These are phyloP conservation scores for Trametes versicolor DNA, from an alignment of 1,284 basidiomycete species.

Conservation along the genomic window DNA sequence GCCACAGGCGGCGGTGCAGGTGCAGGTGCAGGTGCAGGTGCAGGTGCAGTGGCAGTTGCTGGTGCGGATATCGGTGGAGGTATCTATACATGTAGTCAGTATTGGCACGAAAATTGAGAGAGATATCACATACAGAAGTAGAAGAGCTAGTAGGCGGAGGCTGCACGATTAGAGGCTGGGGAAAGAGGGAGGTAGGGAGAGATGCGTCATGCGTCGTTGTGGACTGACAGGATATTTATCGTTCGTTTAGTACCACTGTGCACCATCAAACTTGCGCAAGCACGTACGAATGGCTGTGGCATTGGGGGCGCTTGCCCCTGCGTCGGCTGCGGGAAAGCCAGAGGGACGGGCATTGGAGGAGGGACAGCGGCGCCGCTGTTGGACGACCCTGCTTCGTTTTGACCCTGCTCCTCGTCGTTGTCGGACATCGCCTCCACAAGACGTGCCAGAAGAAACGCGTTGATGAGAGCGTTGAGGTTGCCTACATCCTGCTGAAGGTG, in stretches of 20 bases:
- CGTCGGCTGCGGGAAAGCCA: not conserved
- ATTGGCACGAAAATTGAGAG: too few species aligned
- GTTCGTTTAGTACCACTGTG: not conserved
- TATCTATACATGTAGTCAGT: not conserved
- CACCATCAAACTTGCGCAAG: too few species aligned
- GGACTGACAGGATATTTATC: not conserved
- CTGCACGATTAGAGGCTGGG: not conserved
- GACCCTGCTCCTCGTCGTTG: not conserved
- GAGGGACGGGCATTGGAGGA: slow-evolving; percentile 6
- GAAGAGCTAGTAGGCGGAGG: not conserved
- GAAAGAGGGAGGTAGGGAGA: not conserved
- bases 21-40: not conserved
- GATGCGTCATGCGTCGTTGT: not conserved
- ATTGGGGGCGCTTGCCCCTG: not conserved
- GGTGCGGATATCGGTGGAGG: not conserved
- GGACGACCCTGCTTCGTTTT: not conserved
- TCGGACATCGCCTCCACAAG: not conserved
- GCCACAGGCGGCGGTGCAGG: slow-evolving; percentile 1
- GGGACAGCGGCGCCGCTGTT: not conserved
- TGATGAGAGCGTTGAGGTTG: not conserved
- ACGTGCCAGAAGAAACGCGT: not conserved
- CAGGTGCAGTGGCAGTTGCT: not conserved
- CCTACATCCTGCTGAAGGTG: not conserved
- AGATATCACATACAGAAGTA: too few species aligned
- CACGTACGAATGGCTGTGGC: not conserved